These are phyloP conservation scores for Moringa oleifera DNA, from an alignment of 345 rosid species.

Conservation along the genomic window DNA sequence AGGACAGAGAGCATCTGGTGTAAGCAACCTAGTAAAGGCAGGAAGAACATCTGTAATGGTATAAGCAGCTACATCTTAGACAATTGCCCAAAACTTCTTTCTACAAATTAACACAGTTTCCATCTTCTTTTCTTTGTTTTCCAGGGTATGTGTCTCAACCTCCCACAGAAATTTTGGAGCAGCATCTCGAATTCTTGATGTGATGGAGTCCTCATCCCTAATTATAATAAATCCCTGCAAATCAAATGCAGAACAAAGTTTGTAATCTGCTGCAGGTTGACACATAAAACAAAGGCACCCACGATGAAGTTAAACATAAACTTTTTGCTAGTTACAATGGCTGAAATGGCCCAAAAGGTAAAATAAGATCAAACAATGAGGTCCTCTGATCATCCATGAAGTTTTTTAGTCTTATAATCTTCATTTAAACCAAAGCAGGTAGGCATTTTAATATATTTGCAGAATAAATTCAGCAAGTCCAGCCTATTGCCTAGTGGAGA, in stretches of 20 bases:
- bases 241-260: neutral
- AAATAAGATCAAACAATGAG: neutral
- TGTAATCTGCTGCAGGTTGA: neutral
- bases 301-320: no score
- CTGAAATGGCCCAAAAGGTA: no score
- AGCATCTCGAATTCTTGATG: slow-evolving; percentile 49
- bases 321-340: no score
- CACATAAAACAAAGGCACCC: neutral
- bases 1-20: neutral
- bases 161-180: slow-evolving; percentile 86
- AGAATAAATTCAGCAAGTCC: neutral
- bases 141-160: slow-evolving; percentile 45
- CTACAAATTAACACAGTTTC: slow-evolving; percentile 71
- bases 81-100: slow-evolving; percentile 79
- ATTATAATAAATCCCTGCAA: slow-evolving; percentile 77
- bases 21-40: neutral
- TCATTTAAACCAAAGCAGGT: no score
- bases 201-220: slow-evolving; percentile 61
- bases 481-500: neutral
- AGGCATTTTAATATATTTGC: no score
- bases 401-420: neutral
- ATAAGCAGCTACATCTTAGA: slow-evolving; percentile 15
- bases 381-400: neutral
- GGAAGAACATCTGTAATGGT: neutral
- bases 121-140: slow-evolving; percentile 49